Evolutionary conservation across 441 rosid species (phyloP), one percentile per base, ranked within the genome.

Genomic region (Capsella rubella): DNA sequence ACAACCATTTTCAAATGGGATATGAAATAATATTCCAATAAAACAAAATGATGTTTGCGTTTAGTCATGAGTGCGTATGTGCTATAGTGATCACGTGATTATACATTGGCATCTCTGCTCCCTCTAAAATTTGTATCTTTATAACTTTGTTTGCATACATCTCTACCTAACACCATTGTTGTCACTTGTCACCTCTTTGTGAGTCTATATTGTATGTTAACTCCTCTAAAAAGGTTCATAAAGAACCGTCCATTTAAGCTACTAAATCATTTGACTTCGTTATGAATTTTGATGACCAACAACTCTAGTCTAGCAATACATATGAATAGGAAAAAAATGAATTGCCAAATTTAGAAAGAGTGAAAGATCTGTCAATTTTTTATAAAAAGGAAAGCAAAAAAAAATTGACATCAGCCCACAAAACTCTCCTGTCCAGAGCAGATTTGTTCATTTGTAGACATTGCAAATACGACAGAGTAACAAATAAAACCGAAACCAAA

Each of bases 371-470:
- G 37, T 34, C 35, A 3, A 6, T 29, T 47, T 21, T 35, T 31
- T 5, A 9, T 37, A 37, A 21, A 21, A 21, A 21, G 25, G 25
- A 21, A 37, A 37, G 40, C 18, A 16, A 9, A 37, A 37, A 52
- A 45, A 31, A 46, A 62, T 53, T 50, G 47, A 29, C 39, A 69
- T 18, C 43, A 65, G 18, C 69, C 90, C 92, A 83, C 72, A 83
- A 90, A 89, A 63, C 56, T 47, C 96, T 85, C 94, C 85, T 75
- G 88, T 78, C 89, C 92, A 84, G 76, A 74, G 67, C 81, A 78
- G 35, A 45, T 76, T 69, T 61, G 58, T 75, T 35, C 34, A 50
- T 55, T 70, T 50, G 55, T 56, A 18, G 67, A 64, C 40, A 49
- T 39, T 58, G 37, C 25, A 74, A 58, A 58, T 50, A 65, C 65